Evolutionary conservation across 225 moss, liverwort and hornwort genomes (phyloP).

Genomic region (Rhytidiadelphus loreus): DNA sequence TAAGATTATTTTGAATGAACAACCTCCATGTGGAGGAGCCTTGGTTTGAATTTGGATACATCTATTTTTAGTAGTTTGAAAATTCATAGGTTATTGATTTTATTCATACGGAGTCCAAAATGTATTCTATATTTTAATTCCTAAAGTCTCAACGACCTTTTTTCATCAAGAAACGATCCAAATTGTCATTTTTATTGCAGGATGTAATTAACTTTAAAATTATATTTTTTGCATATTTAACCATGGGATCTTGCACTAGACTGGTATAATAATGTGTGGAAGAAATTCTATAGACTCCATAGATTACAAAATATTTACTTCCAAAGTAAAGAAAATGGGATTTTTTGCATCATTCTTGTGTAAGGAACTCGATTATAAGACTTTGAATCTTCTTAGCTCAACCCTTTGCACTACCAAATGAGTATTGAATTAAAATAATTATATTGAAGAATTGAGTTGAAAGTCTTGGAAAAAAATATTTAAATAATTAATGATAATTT

Average conservation of each 20-base stretch:
- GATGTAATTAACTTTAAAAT: too few relatives aligned
- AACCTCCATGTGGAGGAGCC: rapidly evolving
- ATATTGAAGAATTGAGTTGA: neutral
- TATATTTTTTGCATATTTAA: neutral
- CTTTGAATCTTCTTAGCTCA: neutral
- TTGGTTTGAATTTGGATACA: too few relatives aligned
- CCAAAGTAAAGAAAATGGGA: neutral
- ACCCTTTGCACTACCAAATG: neutral
- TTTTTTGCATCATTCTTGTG: neutral
- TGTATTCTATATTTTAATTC: rapidly evolving
- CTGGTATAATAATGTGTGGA: rapidly evolving
- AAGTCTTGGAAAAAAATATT: too few relatives aligned
- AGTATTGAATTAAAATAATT: neutral
- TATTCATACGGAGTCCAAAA: neutral
- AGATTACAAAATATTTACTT: neutral
- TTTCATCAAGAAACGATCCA: neutral
- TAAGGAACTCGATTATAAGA: too few relatives aligned
- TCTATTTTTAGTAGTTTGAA: neutral
- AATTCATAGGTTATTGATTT: neutral
- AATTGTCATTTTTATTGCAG: neutral
- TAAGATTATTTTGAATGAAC: neutral
- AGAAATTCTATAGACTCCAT: neutral
- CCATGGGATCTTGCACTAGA: too few relatives aligned
- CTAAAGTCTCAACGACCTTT: neutral
- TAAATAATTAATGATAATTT: neutral